These are phyloP conservation scores for Mycena citricolor DNA, from an alignment of 1,284 basidiomycete genomes.

Conservation along the genomic window DNA sequence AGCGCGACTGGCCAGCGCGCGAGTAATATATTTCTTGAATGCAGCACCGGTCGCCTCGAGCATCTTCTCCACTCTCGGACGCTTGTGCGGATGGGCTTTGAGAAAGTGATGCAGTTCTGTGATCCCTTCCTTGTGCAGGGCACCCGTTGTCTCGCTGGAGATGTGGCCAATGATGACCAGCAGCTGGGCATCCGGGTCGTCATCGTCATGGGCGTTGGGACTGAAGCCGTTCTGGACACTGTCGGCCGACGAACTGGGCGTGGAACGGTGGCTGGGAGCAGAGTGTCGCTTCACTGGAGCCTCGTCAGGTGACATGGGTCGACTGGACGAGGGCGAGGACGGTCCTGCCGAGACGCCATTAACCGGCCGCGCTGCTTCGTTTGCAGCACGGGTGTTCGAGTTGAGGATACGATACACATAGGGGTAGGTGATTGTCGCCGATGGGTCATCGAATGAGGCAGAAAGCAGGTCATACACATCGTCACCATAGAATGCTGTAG, in stretches of 20 bases:
- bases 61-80: slow-evolving; percentile 81
- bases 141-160: slow-evolving; percentile 83
- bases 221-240: slow-evolving; percentile 42
- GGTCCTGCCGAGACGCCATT: slow-evolving; percentile 35
- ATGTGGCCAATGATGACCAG: slow-evolving; percentile 88
- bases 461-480: slow-evolving; percentile 81
- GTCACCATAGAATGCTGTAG: slow-evolving; percentile 73
- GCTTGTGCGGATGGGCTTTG: slow-evolving; percentile 89
- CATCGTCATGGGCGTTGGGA: slow-evolving; percentile 53
- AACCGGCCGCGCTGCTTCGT: slow-evolving; percentile 34
- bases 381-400: slow-evolving; percentile 51
- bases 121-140: slow-evolving; percentile 86
- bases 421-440: slow-evolving; percentile 80
- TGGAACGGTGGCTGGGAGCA: slow-evolving; percentile 63
- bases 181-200: slow-evolving; percentile 79
- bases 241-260: slow-evolving; percentile 60
- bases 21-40: slow-evolving; percentile 82
- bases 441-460: slow-evolving; percentile 76
- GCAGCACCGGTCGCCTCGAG: slow-evolving; percentile 79
- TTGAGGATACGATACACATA: slow-evolving; percentile 87
- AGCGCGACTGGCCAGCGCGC: slow-evolving; percentile 78
- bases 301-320: slow-evolving; percentile 63
- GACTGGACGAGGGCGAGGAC: slow-evolving; percentile 57
- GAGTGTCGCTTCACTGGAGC: slow-evolving; percentile 51
- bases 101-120: slow-evolving; percentile 95